These are phyloP conservation scores for Medicago lupulina DNA, from an alignment of 306 rosid species.

Conservation along the genomic window DNA sequence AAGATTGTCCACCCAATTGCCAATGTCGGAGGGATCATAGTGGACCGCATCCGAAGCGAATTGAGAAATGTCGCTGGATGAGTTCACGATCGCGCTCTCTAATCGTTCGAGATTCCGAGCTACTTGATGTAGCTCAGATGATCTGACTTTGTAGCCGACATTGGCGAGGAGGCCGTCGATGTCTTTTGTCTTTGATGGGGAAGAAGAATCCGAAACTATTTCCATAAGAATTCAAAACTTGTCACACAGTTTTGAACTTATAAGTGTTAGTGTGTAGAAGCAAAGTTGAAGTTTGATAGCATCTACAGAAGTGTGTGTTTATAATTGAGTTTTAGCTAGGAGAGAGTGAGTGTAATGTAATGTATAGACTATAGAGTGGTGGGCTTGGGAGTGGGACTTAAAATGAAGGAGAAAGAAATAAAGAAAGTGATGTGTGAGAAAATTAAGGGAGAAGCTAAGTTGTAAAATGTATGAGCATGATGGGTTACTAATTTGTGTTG, in stretches of 20 bases:
- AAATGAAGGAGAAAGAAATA: slow-evolving; percentile 35
- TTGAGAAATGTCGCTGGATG: slow-evolving; percentile 63
- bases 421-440: slow-evolving; percentile 31
- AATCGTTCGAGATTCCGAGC: slow-evolving; percentile 74
- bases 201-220: slow-evolving; percentile 57
- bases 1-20: slow-evolving; percentile 81
- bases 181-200: slow-evolving; percentile 57
- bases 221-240: not conserved
- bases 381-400: too few relatives aligned
- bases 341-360: slow-evolving; percentile 4
- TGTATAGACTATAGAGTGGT: not conserved
- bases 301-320: not conserved
- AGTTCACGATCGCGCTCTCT: slow-evolving; percentile 66
- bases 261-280: not conserved
- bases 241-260: not conserved
- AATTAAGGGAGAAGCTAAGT: slow-evolving; percentile 33
- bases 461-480: slow-evolving; percentile 38
- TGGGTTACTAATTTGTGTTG: slow-evolving; percentile 36
- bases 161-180: slow-evolving; percentile 72
- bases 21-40: slow-evolving; percentile 80
- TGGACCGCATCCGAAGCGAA: slow-evolving; percentile 66
- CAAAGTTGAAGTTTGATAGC: not conserved
- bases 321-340: not conserved
- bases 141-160: slow-evolving; percentile 76
- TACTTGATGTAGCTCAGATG: slow-evolving; percentile 74